Conservation (phyloP, 2,329 filamentous ascomycete species). For the Colletotrichum orbiculare region DNA sequence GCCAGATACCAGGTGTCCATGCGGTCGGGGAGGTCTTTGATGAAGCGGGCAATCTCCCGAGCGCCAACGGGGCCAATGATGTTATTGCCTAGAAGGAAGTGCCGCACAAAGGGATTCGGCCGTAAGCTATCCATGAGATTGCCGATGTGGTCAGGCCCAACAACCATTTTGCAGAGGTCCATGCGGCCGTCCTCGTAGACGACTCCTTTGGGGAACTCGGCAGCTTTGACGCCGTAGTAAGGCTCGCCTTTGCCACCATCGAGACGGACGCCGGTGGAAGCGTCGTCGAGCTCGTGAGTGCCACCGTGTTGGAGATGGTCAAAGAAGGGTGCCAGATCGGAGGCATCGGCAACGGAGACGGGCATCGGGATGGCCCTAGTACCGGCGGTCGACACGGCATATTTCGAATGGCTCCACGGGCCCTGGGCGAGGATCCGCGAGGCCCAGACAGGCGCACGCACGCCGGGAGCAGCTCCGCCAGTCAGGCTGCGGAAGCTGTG, state of each 20-base stretch:
- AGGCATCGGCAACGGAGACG: conserved; percentile 44
- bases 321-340: conserved; percentile 49
- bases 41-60: conserved; percentile 56
- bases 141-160: conserved; percentile 62
- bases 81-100: conserved; percentile 66
- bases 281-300: conserved; percentile 42
- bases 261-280: conserved; percentile 41
- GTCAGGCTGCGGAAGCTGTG: conserved; percentile 42
- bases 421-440: conserved; percentile 48
- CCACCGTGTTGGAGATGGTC: conserved; percentile 46
- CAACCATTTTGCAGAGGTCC: conserved; percentile 66
- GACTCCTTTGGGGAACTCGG: conserved; percentile 51
- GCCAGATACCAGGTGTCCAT: conserved; percentile 68
- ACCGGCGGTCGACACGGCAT: conserved; percentile 46
- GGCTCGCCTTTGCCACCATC: conserved; percentile 51
- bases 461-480: conserved; percentile 46
- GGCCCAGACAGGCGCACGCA: conserved; percentile 47
- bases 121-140: conserved; percentile 61
- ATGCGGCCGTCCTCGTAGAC: conserved; percentile 64
- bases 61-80: conserved; percentile 63
- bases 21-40: conserved; percentile 55
- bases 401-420: conserved; percentile 45
- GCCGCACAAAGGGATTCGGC: conserved; percentile 58
- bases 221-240: conserved; percentile 47
- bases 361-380: conserved; percentile 48